These are phyloP conservation scores for Russula virescens DNA, from an alignment of 768 basidiomycete species.

Conservation along the genomic window DNA sequence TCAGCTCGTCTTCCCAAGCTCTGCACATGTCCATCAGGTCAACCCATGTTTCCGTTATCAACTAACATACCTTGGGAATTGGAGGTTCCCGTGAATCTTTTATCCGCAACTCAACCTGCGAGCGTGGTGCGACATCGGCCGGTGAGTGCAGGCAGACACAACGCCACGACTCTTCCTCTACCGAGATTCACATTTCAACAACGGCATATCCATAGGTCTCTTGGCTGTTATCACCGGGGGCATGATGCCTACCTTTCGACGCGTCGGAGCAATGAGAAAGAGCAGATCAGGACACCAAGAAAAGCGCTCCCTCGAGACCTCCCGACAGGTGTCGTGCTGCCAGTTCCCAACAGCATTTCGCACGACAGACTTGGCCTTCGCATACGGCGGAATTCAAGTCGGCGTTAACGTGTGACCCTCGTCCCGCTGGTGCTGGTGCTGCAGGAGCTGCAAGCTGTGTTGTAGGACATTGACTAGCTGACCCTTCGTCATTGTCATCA, in stretches of 20 bases:
- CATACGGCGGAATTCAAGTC: conserved; percentile 22
- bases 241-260: conserved; percentile 44
- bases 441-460: conserved; percentile 55
- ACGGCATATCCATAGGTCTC: not conserved
- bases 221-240: not conserved
- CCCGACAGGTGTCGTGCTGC: conserved; percentile 50
- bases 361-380: conserved; percentile 9
- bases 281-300: conserved; percentile 89
- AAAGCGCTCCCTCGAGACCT: conserved; percentile 75
- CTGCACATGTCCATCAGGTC: conserved; percentile 35
- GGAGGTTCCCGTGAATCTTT: conserved; percentile 79
- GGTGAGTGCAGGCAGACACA: conserved; percentile 66
- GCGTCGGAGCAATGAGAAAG: conserved; percentile 67
- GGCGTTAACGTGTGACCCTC: conserved; percentile 11
- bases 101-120: conserved; percentile 75
- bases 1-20: conserved; percentile 80
- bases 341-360: not conserved
- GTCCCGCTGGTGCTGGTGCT: conserved; percentile 18
- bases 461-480: conserved; percentile 67
- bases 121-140: conserved; percentile 68
- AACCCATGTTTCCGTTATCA: too few species aligned
- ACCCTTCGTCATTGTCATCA: too few species aligned
- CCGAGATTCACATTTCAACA: conserved; percentile 51
- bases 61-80: conserved; percentile 82
- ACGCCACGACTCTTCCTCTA: conserved; percentile 64